Evolutionary conservation across 1,284 basidiomycete genomes (phyloP), one percentile per base, ranked within the genome.

Genomic region (Rhodotorula sp.): DNA sequence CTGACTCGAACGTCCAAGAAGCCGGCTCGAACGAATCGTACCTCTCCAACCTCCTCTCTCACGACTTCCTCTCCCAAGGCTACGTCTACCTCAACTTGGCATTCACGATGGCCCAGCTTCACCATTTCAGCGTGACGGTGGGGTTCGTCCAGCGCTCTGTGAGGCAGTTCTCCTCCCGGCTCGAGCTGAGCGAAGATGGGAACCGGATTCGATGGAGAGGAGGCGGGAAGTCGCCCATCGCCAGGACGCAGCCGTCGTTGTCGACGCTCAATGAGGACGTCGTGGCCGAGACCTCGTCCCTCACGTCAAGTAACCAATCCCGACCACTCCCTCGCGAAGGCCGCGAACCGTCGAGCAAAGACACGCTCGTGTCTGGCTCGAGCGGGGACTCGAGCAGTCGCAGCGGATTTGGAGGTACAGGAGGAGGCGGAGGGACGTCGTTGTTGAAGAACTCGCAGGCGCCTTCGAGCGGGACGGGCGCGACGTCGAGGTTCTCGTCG

Each of bases 1-100:
- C 34, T 30, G 20, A 27, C 47, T 2, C 27, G 22, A 10, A 13
- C 51, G 4, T 27, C 29, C 34, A 13, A n/a, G 32, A 17, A 34
- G 1, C 20, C 30, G 10, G 48, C 30, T 60, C 71, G 47, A 74
- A 74, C 62, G 71, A 73, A 32, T 57, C 66, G 15, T 74, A 74
- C 62, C 66, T 74, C 15, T 64, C 68, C 24, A 66, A 70, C 58
- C 62, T 74, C 53, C 66, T 74, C 46, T 59, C 69, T 44, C 60
- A 70, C 49, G 71, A 70, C 60, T 69, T 56, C 24, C 66, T 73
- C 48, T 68, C 73, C 6, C 66, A 65, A 29, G 73, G 69, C 17
- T 74, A 67, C 66, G 64, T 67, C 54, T 74, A 73, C 62, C 71
- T 74, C 52, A 74, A 74, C 66, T 68, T 74, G 52, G 71, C 63